Percentiles rank a stretch among this genome's conserved stretches.
Conservation (phyloP, 163 green algal species). For the Chloromonas sp. region DNA sequence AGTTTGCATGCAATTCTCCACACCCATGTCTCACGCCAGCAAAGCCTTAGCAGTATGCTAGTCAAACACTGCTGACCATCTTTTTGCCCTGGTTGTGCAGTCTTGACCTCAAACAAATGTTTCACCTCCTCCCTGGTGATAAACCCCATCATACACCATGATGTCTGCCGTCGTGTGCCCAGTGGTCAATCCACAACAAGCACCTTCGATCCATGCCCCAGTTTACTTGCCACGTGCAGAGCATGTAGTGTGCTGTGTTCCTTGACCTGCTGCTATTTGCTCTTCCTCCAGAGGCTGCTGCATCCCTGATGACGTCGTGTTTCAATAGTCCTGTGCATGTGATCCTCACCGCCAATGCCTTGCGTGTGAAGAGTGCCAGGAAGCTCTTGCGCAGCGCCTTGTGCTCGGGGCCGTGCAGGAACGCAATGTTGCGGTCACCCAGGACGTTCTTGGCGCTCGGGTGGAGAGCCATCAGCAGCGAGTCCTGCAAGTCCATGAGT, state of each 20-base stretch:
- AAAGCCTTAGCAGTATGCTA: no score
- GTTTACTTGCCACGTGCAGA: no score
- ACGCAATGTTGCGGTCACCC: constrained; percentile 78
- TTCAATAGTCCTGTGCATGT: not conserved
- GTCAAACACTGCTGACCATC: no score
- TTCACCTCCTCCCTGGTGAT: no score
- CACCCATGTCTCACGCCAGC: not conserved
- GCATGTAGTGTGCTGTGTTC: no score
- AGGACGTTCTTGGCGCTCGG: constrained; percentile 72
- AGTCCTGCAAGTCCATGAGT: constrained; percentile 15
- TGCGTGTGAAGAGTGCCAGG: constrained; percentile 81
- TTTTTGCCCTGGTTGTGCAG: no score
- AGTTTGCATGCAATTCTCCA: no score
- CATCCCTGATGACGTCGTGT: not conserved
- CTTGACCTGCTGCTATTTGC: not conserved
- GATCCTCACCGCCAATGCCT: constrained; percentile 47
- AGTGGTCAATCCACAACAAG: no score
- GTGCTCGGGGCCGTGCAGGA: constrained; percentile 71
- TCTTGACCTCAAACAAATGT: no score
- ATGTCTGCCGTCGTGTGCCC: no score
- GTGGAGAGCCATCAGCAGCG: constrained; percentile 67
- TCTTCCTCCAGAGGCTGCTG: not conserved
- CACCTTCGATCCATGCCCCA: no score
- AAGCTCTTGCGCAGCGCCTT: constrained; percentile 79
- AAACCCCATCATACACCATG: no score